A percentile compares a stretch with the other conserved stretches of the same genome.
Evolutionary conservation across 2,329 filamentous ascomycete species (phyloP).

Genomic region (Cryphonectria parasitica): DNA sequence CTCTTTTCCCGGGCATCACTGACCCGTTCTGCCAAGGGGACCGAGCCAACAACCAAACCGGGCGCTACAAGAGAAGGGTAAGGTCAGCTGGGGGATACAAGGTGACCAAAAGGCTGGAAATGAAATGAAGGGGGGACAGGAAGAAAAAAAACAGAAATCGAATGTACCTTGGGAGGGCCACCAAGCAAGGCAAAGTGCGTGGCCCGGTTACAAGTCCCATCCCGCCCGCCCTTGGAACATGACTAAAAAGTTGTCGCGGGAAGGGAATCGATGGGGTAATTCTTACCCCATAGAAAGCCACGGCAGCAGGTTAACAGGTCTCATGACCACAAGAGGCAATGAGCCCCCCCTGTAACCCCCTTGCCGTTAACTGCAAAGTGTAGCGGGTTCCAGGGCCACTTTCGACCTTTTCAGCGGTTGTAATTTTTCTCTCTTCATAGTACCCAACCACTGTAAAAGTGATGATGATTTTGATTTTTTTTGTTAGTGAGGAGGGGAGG

Average conservation of each 20-base stretch:
- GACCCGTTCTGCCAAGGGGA: conserved; percentile 18
- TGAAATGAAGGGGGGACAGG: conserved; percentile 15
- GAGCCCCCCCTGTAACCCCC: conserved; percentile 1
- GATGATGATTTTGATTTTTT: background rate
- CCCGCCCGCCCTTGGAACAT: conserved; percentile 11
- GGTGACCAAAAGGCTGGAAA: background rate
- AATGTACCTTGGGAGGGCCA: conserved; percentile 15
- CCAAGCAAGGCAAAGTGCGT: background rate
- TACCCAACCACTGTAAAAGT: too few relatives aligned
- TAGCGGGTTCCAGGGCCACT: conserved; percentile 15
- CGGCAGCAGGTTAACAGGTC: conserved; percentile 18
- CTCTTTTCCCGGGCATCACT: conserved; percentile 20
- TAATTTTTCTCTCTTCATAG: background rate
- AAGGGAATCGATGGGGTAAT: conserved; percentile 36
- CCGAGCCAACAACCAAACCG: background rate
- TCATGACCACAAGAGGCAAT: conserved; percentile 30
- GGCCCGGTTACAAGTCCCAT: conserved; percentile 8
- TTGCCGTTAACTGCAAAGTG: conserved; percentile 32
- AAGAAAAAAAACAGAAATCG: conserved; percentile 3
- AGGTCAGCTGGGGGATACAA: conserved; percentile 2
- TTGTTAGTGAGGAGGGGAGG: background rate
- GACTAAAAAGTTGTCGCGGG: conserved; percentile 28
- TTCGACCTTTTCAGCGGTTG: conserved; percentile 10
- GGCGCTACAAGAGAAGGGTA: background rate
- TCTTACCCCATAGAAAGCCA: conserved; percentile 37